Evolutionary conservation across 2,329 filamentous ascomycete species (phyloP).

Genomic region (Coniochaeta hoffmannii): DNA sequence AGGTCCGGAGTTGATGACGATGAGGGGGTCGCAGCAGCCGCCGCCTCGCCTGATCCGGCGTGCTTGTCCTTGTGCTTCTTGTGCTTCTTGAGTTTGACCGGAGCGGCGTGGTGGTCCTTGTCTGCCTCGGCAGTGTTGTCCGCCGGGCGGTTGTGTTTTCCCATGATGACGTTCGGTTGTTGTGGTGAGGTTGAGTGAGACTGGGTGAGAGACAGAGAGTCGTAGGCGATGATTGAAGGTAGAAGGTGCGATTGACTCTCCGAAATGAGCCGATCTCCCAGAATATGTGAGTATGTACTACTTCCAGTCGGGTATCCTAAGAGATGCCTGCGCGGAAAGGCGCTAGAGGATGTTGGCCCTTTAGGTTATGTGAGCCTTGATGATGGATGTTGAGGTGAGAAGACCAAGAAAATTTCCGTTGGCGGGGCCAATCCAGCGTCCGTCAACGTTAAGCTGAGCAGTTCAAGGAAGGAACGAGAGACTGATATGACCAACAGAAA

Average conservation of each 20-base stretch:
- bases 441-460: background rate
- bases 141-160: conserved; percentile 1
- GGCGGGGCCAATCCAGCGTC: background rate
- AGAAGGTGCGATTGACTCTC: background rate
- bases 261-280: background rate
- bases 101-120: background rate
- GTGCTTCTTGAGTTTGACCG: conserved; percentile 5
- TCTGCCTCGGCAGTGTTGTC: background rate
- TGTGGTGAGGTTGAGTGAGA: background rate
- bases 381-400: background rate
- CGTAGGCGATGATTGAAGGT: no score
- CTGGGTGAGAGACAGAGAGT: background rate
- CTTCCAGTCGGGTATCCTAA: background rate
- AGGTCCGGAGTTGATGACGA: background rate
- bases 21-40: no score
- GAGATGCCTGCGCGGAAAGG: background rate
- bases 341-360: background rate
- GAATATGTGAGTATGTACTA: background rate
- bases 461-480: background rate
- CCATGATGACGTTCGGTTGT: conserved; percentile 4
- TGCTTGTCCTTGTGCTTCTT: conserved; percentile 12
- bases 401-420: background rate
- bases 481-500: background rate
- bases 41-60: background rate
- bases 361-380: background rate